Evolutionary conservation across 768 basidiomycete genomes (phyloP), one percentile per base, ranked within the genome.

Genomic region (Tylopilus sp.): DNA sequence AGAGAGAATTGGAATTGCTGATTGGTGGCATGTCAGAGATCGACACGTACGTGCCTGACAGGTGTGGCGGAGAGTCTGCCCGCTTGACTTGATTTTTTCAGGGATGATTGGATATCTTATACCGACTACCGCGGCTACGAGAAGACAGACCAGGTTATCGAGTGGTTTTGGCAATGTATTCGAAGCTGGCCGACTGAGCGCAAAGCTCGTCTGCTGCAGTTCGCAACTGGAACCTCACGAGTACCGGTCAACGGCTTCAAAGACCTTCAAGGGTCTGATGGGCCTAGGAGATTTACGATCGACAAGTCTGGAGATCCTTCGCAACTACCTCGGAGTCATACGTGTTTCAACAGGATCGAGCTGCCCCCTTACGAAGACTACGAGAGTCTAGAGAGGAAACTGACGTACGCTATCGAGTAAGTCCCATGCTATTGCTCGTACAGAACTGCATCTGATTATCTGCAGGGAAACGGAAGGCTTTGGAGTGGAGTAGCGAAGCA

Each of bases 161-260:
- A 91, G 62, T 95, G 93, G 93, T 95, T 95, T 77, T 95, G 93
- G 93, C 84, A 93, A 67, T 89, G 86, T 61, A 81, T 95, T 48
- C 84, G 88, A 33, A 83, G 85, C 30, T 95, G 93, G 93, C 88
- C 93, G 9, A 77, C 88, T 0, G 93, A 95, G 67, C 80, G 88
- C 57, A 94, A 94, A 67, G 86, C 87, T 36, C 83, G 91, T 13
- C 69, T 94, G 33, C 72, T 95, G 18, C 92, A 94, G 67, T 95
- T 95, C 69, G 88, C 90, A 6, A 94, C 91, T 2, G 86, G 86
- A 18, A 89, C 86, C 3, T 89, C 87, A n/a, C 76, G 87, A 54
- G 81, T 89, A 21, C 86, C 93, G 11, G 92, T 93, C 60, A 93
- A 93, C 63, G 94, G 93, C 1, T 95, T 95, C 78, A 94, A 94